Evolutionary conservation across 2,329 filamentous ascomycete species (phyloP), one percentile per base, ranked within the genome.

Genomic region (Monosporascus ibericus): DNA sequence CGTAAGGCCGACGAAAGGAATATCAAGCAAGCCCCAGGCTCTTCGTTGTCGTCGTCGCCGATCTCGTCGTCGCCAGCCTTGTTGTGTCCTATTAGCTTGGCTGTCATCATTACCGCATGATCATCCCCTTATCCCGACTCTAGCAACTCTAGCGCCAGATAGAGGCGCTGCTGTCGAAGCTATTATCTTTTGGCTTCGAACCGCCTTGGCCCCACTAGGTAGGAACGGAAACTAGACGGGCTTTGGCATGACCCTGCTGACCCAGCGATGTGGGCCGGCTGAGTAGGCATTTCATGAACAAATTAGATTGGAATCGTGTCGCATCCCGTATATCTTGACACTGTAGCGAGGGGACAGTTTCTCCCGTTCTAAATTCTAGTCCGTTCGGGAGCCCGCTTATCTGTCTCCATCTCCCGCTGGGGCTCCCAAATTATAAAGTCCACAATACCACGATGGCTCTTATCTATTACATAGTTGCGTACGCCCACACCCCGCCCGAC

Each of bases 301-400:
- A 18, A 39, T 39, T 39, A 39, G n/a, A 39, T 17, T 18, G 22
- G 11, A 17, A 20, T 24, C 25, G 9, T 18, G 39, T 20, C 39
- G 42, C 42, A 44, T 27, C 42, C n/a, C 42, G 22, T 2, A 24
- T 44, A 20, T 44, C 50, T 34, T 44, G 20, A 15, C 42, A 34
- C 37, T 40, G 39, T 58, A 55, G 54, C 56, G 52, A 55, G 54
- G 55, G 38, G 38, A 47, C 39, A 48, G 52, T 51, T 42, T 42
- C 40, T 58, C 54, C 55, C 56, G 58, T 59, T 58, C 54, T 58
- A 51, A 62, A 56, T 59, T 63, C 60, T 65, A 63, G 60, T 61
- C 60, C 50, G 55, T 52, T 58, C 54, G 48, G 54, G 49, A 53
- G 36, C 50, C 57, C 56, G 58, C 60, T 56, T 53, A 60, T 57